phyloP scores from a whole-genome alignment of 2,329 filamentous ascomycete species.

The Fusarium camptoceras region DNA sequence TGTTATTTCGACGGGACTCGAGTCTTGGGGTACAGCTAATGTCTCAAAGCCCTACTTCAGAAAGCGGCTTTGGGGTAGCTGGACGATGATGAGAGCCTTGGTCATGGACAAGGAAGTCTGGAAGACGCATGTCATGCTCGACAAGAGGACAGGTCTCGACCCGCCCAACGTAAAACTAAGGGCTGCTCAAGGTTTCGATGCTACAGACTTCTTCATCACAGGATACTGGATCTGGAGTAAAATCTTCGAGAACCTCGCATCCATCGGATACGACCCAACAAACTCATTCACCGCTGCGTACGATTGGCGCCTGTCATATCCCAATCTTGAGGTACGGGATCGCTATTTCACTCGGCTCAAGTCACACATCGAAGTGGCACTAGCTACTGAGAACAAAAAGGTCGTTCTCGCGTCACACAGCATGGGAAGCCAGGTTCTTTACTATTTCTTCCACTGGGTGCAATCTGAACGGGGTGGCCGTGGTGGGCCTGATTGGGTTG shows the following conservation, averaged over 20 bases:
- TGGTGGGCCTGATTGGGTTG: constrained; percentile 90
- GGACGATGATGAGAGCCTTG: constrained; percentile 98
- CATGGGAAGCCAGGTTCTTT: constrained; percentile 96
- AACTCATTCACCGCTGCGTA: constrained; percentile 78
- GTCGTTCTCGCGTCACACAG: constrained; percentile 91
- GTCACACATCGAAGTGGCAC: constrained; percentile 86
- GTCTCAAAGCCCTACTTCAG: constrained; percentile 90
- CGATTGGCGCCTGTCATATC: constrained; percentile 93
- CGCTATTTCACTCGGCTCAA: constrained; percentile 95
- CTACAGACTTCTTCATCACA: constrained; percentile 92
- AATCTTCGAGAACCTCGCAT: constrained; percentile 95
- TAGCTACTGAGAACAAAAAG: constrained; percentile 79
- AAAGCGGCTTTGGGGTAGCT: constrained; percentile 95
- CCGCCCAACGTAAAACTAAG: constrained; percentile 90
- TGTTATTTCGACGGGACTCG: constrained; percentile 95
- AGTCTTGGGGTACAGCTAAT: constrained; percentile 94
- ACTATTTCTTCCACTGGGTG: constrained; percentile 85
- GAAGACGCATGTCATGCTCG: constrained; percentile 98
- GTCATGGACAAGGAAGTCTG: constrained; percentile 93
- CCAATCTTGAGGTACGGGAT: constrained; percentile 89
- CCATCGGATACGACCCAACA: constrained; percentile 92
- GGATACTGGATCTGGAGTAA: constrained; percentile 99
- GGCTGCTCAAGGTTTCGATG: constrained; percentile 95
- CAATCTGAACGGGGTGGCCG: constrained; percentile 81
- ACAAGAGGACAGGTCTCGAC: constrained; percentile 90